Conservation (phyloP, 164 flowering plant species). For the Vitis rotundifolia region DNA sequence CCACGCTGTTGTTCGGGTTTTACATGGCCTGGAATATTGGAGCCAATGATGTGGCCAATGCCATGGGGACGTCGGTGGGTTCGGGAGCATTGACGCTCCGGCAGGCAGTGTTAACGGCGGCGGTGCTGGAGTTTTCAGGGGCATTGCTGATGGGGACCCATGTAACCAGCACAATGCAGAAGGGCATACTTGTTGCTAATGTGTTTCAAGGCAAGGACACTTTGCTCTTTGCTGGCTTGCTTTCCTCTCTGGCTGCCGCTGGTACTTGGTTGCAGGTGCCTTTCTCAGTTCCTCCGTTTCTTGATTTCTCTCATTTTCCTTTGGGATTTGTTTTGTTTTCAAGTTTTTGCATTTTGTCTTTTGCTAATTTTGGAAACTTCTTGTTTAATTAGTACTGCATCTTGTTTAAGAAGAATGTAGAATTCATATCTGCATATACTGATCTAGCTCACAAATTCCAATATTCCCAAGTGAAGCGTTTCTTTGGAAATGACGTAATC, state of each 20-base stretch:
- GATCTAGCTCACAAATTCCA: too few relatives aligned
- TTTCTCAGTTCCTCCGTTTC: not conserved
- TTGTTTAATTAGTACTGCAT: too few relatives aligned
- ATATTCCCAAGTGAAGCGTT: too few relatives aligned
- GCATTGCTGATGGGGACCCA: constrained; percentile 92
- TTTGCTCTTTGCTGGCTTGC: constrained; percentile 88
- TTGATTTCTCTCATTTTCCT: too few relatives aligned
- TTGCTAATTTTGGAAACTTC: too few relatives aligned
- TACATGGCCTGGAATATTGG: constrained; percentile 99
- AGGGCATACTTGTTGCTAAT: constrained; percentile 82
- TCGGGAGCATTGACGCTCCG: constrained; percentile 83
- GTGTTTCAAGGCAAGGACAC: constrained; percentile 85
- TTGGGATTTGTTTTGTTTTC: not conserved
- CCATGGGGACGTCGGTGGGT: constrained; percentile 98
- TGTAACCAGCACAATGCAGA: constrained; percentile 97
- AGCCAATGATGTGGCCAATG: constrained; percentile 97
- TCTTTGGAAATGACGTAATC: too few relatives aligned
- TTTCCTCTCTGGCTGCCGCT: constrained; percentile 94
- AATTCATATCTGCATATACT: too few relatives aligned
- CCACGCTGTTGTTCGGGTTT: constrained; percentile 73
- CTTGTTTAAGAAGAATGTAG: too few relatives aligned
- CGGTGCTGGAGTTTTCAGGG: constrained; percentile 89
- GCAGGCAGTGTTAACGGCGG: constrained; percentile 92
- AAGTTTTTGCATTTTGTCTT: not conserved
- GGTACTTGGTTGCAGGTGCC: constrained; percentile 97